Percentiles rank a stretch among this genome's conserved stretches.
These are phyloP conservation scores for Coemansia sp. DNA, from an alignment of 192 early-diverging fungal genomes.

Conservation along the genomic window DNA sequence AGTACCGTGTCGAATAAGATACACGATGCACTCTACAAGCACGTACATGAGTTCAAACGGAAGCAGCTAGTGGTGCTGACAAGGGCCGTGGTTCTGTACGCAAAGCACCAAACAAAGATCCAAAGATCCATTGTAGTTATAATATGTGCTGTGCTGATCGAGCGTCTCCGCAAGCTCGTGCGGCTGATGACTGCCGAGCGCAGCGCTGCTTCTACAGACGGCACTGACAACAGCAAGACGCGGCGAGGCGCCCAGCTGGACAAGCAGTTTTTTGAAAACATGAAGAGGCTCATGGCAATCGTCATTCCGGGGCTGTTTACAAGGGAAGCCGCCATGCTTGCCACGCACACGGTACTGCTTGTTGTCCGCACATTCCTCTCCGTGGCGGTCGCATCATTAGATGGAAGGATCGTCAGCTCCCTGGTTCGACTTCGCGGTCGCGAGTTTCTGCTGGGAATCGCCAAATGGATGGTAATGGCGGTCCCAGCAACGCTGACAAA, in stretches of 20 bases:
- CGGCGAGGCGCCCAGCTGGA: constrained; percentile 44
- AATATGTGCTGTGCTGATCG: constrained; percentile 26
- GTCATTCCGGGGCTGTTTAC: constrained; percentile 83
- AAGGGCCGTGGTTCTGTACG: constrained; percentile 30
- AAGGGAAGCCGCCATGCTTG: constrained; percentile 85
- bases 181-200: constrained; percentile 38
- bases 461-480: constrained; percentile 92
- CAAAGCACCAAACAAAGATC: constrained; percentile 39
- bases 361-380: constrained; percentile 88
- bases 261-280: constrained; percentile 62
- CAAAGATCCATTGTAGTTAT: constrained; percentile 37
- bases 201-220: not conserved
- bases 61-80: constrained; percentile 34
- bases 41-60: constrained; percentile 33
- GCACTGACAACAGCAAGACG: not conserved
- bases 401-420: constrained; percentile 74
- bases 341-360: constrained; percentile 83
- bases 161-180: constrained; percentile 36
- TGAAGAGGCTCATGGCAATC: constrained; percentile 75
- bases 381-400: constrained; percentile 80
- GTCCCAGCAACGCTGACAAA: constrained; percentile 97
- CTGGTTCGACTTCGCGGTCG: constrained; percentile 62
- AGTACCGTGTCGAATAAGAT: constrained; percentile 31
- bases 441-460: constrained; percentile 83
- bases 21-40: constrained; percentile 29